Conservation (phyloP, 805 yeast genomes). For the Saccharomyces kudriavzevii region DNA sequence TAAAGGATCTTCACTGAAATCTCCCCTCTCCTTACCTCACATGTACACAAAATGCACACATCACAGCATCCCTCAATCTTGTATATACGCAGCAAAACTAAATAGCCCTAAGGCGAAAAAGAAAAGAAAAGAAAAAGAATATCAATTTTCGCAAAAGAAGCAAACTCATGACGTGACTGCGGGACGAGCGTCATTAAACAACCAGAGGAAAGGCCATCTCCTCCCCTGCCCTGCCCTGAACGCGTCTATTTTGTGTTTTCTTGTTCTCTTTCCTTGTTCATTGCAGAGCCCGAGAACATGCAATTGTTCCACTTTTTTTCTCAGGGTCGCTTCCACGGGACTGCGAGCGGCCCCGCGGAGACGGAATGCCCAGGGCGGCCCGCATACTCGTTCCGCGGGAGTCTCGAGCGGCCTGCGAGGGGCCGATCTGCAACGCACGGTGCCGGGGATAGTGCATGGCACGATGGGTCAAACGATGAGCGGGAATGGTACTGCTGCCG, state of each 20-base stretch:
- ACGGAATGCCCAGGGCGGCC: background rate
- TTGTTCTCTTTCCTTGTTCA: background rate
- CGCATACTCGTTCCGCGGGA: background rate
- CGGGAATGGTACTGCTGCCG: background rate
- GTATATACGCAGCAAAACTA: slow-evolving; percentile 1
- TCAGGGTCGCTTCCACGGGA: background rate
- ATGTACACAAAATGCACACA: background rate
- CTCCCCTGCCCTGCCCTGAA: background rate
- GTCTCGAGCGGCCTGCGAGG: background rate
- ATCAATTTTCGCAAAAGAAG: background rate
- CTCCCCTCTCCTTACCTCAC: background rate
- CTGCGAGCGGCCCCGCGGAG: background rate
- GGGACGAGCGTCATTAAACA: background rate
- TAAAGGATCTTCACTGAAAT: background rate
- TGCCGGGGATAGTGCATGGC: background rate
- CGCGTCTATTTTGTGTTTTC: background rate
- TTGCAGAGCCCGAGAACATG: background rate
- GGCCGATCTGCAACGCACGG: background rate
- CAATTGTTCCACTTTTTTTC: background rate
- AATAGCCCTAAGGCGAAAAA: background rate
- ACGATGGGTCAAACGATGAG: background rate
- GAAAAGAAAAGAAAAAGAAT: background rate
- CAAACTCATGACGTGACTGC: background rate
- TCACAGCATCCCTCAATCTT: background rate
- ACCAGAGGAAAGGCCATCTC: background rate